Percentiles rank a stretch among this genome's conserved stretches.
phyloP scores from a whole-genome alignment of 1,284 basidiomycete species.

The Wallemia mellicola region DNA sequence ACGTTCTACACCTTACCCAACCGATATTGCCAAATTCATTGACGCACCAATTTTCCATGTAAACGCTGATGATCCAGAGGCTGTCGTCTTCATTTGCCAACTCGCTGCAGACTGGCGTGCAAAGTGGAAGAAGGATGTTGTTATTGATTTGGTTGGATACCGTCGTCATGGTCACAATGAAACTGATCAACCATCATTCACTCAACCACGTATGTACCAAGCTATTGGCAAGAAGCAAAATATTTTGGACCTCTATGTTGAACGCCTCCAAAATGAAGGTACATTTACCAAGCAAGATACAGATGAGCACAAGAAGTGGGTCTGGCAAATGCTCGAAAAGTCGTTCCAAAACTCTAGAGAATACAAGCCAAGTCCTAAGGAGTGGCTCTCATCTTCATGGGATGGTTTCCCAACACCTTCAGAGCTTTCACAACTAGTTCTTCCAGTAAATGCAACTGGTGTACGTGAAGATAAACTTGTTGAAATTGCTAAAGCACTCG shows the following conservation, averaged over 20 bases:
- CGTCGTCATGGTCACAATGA: constrained; percentile 97
- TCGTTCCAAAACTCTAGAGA: constrained; percentile 69
- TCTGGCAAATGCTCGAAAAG: constrained; percentile 93
- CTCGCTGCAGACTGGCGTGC: constrained; percentile 94
- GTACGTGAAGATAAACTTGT: constrained; percentile 45
- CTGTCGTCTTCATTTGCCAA: constrained; percentile 91
- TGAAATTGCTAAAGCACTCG: constrained; percentile 59
- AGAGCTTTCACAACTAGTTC: constrained; percentile 67
- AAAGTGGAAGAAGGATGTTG: constrained; percentile 96
- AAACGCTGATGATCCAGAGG: constrained; percentile 95
- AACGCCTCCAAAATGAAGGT: constrained; percentile 64
- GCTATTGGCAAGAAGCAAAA: constrained; percentile 85
- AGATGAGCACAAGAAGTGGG: constrained; percentile 97
- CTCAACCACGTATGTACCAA: constrained; percentile 96
- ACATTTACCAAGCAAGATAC: constrained; percentile 91
- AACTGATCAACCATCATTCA: constrained; percentile 96
- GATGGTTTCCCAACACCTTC: constrained; percentile 94
- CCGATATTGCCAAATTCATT: constrained; percentile 94
- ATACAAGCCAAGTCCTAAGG: constrained; percentile 70
- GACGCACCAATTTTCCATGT: constrained; percentile 99
- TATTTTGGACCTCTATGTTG: constrained; percentile 57
- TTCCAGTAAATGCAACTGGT: constrained; percentile 70
- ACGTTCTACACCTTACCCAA: constrained; percentile 94
- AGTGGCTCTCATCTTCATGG: constrained; percentile 96
- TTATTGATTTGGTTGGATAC: constrained; percentile 96